Conservation (phyloP, 257 asterid genomes). For the Penstemon newberryi region DNA sequence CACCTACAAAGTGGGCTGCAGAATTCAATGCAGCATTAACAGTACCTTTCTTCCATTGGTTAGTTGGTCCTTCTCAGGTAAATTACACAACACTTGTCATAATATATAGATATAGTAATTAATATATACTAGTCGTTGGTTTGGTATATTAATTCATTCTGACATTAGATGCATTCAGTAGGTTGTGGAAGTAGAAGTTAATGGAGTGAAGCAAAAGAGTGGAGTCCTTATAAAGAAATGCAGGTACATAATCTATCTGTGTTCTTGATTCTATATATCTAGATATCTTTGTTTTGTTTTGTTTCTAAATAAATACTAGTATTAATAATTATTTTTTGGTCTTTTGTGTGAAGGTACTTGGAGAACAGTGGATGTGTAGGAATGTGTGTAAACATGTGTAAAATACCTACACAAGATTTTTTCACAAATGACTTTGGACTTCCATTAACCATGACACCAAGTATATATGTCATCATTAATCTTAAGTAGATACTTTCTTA, state of each 20-base stretch:
- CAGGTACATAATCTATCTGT: constrained; percentile 41
- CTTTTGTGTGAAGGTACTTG: constrained; percentile 54
- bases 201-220: constrained; percentile 84
- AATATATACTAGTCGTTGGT: too few relatives aligned
- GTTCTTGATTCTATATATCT: too few relatives aligned
- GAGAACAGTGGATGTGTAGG: constrained; percentile 98
- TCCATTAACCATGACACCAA: constrained; percentile 91
- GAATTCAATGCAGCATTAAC: constrained; percentile 90
- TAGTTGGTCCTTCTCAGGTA: constrained; percentile 97
- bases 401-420: constrained; percentile 94
- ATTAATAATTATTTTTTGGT: neutral
- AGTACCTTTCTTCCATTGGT: constrained; percentile 92
- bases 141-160: neutral
- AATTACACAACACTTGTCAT: neutral
- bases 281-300: too few relatives aligned
- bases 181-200: constrained; percentile 84
- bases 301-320: neutral
- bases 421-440: constrained; percentile 97
- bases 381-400: constrained; percentile 94
- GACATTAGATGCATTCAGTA: constrained; percentile 37
- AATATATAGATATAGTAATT: neutral
- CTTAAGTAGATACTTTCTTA: neutral
- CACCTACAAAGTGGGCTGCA: constrained; percentile 90
- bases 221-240: constrained; percentile 96
- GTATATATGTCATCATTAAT: constrained; percentile 37